Conservation (phyloP, 768 basidiomycete species). For the Macrolepiota fuliginosa region DNA sequence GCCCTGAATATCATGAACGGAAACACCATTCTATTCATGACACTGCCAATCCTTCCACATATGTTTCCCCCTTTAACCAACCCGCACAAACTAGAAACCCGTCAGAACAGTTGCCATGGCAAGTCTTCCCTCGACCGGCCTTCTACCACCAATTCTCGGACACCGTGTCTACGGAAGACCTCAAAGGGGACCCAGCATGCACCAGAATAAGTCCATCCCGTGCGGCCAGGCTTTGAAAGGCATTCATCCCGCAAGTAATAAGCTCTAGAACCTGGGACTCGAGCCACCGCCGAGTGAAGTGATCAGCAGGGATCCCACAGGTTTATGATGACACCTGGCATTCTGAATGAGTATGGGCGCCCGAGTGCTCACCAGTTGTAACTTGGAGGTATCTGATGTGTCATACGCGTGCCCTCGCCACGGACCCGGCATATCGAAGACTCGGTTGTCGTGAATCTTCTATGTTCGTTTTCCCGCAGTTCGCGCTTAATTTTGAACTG, state of each 20-base stretch:
- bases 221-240: not conserved
- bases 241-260: not conserved
- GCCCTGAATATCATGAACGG: not conserved
- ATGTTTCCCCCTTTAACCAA: not conserved
- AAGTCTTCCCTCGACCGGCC: constrained; percentile 1
- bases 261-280: not conserved
- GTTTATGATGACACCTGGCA: too few species aligned
- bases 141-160: not conserved
- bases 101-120: not conserved
- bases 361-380: too few species aligned
- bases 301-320: not conserved
- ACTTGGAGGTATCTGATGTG: too few species aligned
- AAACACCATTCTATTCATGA: not conserved
- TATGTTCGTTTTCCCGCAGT: too few species aligned
- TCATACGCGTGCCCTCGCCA: too few species aligned
- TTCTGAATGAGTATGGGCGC: too few species aligned
- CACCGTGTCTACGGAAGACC: not conserved
- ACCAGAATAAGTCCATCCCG: not conserved
- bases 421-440: too few species aligned
- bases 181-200: not conserved
- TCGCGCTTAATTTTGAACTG: too few species aligned
- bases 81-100: not conserved
- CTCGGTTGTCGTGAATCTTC: too few species aligned
- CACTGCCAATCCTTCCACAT: not conserved
- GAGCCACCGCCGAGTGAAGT: not conserved